Conservation (phyloP, 805 yeast species). For the Sugiyamaella americana region DNA sequence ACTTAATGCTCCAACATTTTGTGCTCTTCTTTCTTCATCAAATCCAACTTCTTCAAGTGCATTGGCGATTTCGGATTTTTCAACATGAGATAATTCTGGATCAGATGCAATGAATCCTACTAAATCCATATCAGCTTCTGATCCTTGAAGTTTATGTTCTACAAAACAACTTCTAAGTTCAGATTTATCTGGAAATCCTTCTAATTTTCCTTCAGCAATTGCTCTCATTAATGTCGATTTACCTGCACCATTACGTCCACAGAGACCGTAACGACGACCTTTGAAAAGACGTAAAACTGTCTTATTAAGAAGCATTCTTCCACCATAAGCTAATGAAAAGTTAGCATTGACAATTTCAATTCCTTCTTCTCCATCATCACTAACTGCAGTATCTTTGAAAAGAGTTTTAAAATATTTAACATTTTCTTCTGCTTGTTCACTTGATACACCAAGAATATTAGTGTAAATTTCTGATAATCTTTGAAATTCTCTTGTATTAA, state of each 20-base stretch:
- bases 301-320: conserved; percentile 92
- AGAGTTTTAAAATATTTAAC: conserved; percentile 30
- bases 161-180: conserved; percentile 90
- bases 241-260: conserved; percentile 99
- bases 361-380: conserved; percentile 68
- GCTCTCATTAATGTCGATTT: conserved; percentile 96
- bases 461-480: conserved; percentile 33
- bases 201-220: conserved; percentile 91
- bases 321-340: conserved; percentile 94
- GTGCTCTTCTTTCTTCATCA: conserved; percentile 81
- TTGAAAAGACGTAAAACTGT: conserved; percentile 79
- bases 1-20: conserved; percentile 87
- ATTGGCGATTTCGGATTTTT: conserved; percentile 60
- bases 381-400: conserved; percentile 40
- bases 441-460: conserved; percentile 42
- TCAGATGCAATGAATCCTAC: conserved; percentile 85
- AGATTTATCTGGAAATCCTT: conserved; percentile 91
- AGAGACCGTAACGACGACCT: conserved; percentile 95
- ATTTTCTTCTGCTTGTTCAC: conserved; percentile 32
- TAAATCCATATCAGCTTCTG: conserved; percentile 84
- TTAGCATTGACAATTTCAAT: conserved; percentile 88
- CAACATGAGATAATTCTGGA: conserved; percentile 64
- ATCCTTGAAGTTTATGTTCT: conserved; percentile 93
- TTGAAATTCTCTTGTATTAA: conserved; percentile 36
- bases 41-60: conserved; percentile 87